These are phyloP conservation scores for Trametes coccinea DNA, from an alignment of 768 basidiomycete species.

Conservation along the genomic window DNA sequence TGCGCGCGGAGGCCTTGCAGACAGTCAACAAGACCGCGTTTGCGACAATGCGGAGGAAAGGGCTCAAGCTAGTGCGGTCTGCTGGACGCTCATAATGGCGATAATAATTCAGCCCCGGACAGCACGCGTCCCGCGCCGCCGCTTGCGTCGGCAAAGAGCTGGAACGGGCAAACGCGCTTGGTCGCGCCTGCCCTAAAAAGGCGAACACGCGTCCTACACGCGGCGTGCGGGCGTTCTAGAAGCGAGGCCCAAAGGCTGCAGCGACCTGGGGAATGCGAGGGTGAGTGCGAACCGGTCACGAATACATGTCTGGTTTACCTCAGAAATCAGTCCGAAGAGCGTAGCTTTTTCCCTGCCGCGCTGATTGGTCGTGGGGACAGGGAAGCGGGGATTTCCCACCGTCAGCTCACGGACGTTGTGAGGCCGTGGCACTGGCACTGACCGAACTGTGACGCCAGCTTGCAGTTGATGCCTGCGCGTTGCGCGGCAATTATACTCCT, in stretches of 20 bases:
- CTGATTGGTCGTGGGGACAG: constrained; percentile 20
- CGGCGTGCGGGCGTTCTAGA: constrained; percentile 31
- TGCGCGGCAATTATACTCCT: constrained; percentile 20
- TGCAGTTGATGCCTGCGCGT: not conserved
- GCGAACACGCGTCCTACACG: constrained; percentile 40
- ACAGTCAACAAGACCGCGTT: not conserved
- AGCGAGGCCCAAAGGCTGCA: constrained; percentile 19
- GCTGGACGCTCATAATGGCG: not conserved
- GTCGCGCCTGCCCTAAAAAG: constrained; percentile 32
- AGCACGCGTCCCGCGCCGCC: constrained; percentile 14
- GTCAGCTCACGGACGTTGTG: constrained; percentile 3
- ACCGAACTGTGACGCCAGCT: not conserved
- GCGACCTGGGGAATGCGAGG: constrained; percentile 1
- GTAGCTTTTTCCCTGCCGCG: constrained; percentile 16
- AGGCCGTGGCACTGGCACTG: not conserved
- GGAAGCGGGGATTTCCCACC: constrained; percentile 18
- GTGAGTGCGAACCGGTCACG: constrained; percentile 23
- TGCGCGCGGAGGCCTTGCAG: constrained; percentile 6
- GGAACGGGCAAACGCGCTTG: constrained; percentile 22
- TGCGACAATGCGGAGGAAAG: not conserved
- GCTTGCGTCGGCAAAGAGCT: constrained; percentile 19
- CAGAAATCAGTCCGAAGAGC: constrained; percentile 27
- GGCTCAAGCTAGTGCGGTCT: constrained; percentile 4
- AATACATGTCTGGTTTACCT: constrained; percentile 34
- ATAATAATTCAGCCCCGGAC: constrained; percentile 3